Evolutionary conservation across 805 yeast species (phyloP), one percentile per base, ranked within the genome.

Genomic region (Ascoidea rubescens): DNA sequence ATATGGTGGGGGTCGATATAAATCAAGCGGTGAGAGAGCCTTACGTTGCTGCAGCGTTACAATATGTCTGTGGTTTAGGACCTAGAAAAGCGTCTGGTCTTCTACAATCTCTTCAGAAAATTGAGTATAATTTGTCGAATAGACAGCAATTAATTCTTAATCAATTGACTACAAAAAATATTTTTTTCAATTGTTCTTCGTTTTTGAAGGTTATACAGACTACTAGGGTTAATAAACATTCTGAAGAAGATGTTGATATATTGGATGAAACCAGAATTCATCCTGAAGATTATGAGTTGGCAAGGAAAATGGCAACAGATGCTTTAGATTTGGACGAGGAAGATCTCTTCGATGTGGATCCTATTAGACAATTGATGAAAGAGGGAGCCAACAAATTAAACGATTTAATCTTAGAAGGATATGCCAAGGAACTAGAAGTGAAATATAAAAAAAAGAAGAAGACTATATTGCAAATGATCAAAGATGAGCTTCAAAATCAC

Each of bases 231-330:
- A 57, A 60, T 44, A 47, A 57, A 46, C 63, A 66, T 54, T 74
- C 69, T 54, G 73, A 80, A 54, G 70, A 78, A n/a, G 80, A 82
- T 31, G 77, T 84, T 43, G 97, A 91, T 61, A 72, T 84, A 47
- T 74, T 93, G 58, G 99, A 93, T 66, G 90, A 93, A 50, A 93
- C 99, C 0, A 79, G 99, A 69, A 89, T 93, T 48, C 99, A 93
- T 61, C 98, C 98, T 5, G 98, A 93, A 67, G 99, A 93, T 68
- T 93, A 93, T 65, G 96, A 87, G 57, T 74, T 93, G 59, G 98
- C 97, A 3, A 79, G 93, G 50, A 93, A 93, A 65, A 93, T 93
- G 90, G 98, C 97, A 5, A 93, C 96, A 1, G 99, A 93, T 71
- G 98, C 99, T 1, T 74, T 93, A 57, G 99, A 91, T 64, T 76